phyloP scores from a whole-genome alignment of 306 rosid genomes.

The Castanospermum australe region DNA sequence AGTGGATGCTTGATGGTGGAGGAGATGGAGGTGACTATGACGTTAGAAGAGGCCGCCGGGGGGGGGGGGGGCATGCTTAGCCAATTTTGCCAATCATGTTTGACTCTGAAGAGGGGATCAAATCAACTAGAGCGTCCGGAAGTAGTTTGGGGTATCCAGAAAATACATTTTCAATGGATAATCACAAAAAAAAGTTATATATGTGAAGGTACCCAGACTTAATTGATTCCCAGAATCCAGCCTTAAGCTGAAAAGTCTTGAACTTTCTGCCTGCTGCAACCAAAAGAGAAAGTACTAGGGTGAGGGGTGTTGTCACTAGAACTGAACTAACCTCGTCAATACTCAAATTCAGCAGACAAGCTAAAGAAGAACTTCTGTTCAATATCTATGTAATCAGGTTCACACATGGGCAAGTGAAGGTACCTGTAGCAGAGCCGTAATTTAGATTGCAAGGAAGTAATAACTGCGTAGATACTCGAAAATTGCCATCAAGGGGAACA shows the following conservation, averaged over 20 bases:
- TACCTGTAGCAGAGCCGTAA: no score
- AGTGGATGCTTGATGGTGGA: neutral
- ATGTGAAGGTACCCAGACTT: conserved; percentile 75
- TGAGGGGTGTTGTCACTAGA: neutral
- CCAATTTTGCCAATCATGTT: neutral
- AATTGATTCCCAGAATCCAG: conserved; percentile 92
- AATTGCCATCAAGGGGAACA: conserved; percentile 45
- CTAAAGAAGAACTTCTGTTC: no score
- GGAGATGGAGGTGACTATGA: neutral
- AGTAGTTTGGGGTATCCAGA: neutral
- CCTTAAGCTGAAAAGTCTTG: conserved; percentile 55
- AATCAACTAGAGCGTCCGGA: neutral
- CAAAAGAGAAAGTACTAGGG: neutral
- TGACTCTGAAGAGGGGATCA: neutral
- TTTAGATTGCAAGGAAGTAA: conserved; percentile 45
- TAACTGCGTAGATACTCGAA: conserved; percentile 29
- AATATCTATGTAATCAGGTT: no score
- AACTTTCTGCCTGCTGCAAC: conserved; percentile 58
- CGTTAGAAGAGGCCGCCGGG: no score
- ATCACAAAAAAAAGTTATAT: neutral
- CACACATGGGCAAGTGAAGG: no score
- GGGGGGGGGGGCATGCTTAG: neutral
- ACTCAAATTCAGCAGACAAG: no score
- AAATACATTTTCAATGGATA: neutral
- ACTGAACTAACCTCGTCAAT: no score